Evolutionary conservation across 331 rosid genomes (phyloP).

Genomic region (Quercus phellos): DNA sequence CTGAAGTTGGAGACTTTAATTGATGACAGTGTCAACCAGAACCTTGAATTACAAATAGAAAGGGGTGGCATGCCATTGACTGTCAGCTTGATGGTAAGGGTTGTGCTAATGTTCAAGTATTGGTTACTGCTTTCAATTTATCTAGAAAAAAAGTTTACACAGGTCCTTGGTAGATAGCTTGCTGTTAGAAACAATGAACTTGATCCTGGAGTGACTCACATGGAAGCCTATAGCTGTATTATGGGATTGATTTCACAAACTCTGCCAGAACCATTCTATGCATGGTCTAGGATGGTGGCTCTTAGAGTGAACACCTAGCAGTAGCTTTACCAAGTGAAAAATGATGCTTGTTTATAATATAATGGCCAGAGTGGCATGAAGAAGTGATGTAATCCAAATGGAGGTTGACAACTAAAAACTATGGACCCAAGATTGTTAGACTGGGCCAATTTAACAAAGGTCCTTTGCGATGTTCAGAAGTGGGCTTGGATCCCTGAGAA

Average conservation of each 20-base stretch:
- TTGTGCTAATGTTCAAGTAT: constrained; percentile 17
- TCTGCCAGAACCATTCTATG: not conserved
- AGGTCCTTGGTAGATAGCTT: not conserved
- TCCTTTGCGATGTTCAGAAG: not conserved
- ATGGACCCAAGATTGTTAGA: not conserved
- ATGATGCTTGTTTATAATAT: not conserved
- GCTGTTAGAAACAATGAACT: not conserved
- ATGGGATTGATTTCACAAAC: not conserved
- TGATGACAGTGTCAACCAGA: constrained; percentile 77
- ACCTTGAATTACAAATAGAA: constrained; percentile 74
- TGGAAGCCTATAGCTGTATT: not conserved
- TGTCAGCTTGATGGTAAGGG: constrained; percentile 65
- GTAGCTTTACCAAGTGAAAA: not conserved
- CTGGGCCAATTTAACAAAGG: not conserved
- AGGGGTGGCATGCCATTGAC: constrained; percentile 67
- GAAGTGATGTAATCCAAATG: not conserved
- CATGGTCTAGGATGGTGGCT: not conserved
- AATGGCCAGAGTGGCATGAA: not conserved
- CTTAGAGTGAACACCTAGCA: not conserved
- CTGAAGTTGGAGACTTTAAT: constrained; percentile 81
- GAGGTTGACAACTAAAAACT: not conserved
- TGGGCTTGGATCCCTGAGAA: not conserved
- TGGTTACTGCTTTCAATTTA: not conserved
- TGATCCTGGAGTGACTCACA: not conserved
- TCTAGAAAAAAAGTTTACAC: not conserved